Evolutionary conservation across 129 eudicot genomes (phyloP).

Genomic region (Tagetes patula): DNA sequence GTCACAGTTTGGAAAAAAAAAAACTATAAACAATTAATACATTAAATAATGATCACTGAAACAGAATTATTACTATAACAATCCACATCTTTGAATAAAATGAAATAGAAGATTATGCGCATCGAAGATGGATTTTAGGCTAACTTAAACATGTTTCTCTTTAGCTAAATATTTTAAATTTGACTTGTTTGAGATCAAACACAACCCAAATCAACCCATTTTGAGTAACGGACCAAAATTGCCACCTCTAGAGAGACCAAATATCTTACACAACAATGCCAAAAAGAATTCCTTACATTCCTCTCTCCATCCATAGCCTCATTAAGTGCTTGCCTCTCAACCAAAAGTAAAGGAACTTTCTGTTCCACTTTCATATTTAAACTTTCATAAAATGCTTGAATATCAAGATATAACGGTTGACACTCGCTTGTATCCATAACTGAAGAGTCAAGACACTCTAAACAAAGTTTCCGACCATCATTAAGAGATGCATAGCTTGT

Average conservation of each 20-base stretch:
- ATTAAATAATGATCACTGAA: not conserved
- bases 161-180: not conserved
- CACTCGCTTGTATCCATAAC: slow-evolving; percentile 71
- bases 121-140: not conserved
- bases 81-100: not conserved
- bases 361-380: slow-evolving; percentile 80
- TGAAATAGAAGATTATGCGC: not conserved
- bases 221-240: not conserved
- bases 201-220: not conserved
- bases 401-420: slow-evolving; percentile 78
- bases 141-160: not conserved
- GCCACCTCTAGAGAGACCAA: not conserved
- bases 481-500: slow-evolving; percentile 62
- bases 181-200: not conserved
- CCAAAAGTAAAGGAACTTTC: slow-evolving; percentile 80
- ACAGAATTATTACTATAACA: not conserved
- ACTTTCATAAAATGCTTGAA: slow-evolving; percentile 74
- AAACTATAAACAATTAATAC: not conserved
- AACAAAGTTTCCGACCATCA: slow-evolving; percentile 86
- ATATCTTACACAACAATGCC: not conserved
- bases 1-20: no score
- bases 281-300: slow-evolving; percentile 49
- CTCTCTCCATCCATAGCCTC: slow-evolving; percentile 91
- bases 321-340: slow-evolving; percentile 78
- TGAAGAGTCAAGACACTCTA: slow-evolving; percentile 80